Conservation (phyloP, 768 basidiomycete genomes). For the Trametes elegans region DNA sequence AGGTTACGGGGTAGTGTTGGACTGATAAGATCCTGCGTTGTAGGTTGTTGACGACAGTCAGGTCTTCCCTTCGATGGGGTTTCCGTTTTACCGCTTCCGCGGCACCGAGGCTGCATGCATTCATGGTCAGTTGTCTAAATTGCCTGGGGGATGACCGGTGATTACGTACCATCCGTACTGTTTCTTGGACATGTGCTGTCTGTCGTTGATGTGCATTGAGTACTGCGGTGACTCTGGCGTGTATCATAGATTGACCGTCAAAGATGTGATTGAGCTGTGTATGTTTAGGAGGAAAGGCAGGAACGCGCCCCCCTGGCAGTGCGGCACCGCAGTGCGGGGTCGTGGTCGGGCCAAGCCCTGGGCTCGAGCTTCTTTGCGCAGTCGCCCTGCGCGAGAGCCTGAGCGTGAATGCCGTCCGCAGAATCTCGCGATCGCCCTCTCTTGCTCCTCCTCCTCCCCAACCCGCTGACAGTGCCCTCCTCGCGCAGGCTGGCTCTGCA, state of each 20-base stretch:
- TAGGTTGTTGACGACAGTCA: neutral
- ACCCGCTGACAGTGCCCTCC: constrained; percentile 13
- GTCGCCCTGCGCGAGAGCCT: neutral
- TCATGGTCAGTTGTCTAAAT: too few species aligned
- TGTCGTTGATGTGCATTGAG: neutral
- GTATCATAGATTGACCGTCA: constrained; percentile 6
- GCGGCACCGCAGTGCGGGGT: neutral
- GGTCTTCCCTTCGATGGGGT: too few species aligned
- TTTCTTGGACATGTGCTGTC: too few species aligned
- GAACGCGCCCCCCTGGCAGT: neutral
- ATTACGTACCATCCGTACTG: too few species aligned
- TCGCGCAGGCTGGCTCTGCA: constrained; percentile 20
- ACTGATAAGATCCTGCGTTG: neutral
- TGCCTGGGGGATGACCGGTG: too few species aligned
- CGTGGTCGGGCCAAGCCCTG: neutral
- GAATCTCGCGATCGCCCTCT: neutral
- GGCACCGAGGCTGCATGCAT: too few species aligned
- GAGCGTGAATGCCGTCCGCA: neutral
- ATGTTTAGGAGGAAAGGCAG: neutral
- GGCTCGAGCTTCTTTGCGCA: neutral
- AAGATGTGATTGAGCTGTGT: neutral
- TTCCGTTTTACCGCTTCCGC: too few species aligned
- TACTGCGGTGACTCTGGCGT: neutral
- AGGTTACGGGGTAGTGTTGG: too few species aligned
- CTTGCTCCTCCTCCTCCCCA: neutral